Conservation (phyloP, 345 rosid species). For the Rhodamnia argentea region DNA sequence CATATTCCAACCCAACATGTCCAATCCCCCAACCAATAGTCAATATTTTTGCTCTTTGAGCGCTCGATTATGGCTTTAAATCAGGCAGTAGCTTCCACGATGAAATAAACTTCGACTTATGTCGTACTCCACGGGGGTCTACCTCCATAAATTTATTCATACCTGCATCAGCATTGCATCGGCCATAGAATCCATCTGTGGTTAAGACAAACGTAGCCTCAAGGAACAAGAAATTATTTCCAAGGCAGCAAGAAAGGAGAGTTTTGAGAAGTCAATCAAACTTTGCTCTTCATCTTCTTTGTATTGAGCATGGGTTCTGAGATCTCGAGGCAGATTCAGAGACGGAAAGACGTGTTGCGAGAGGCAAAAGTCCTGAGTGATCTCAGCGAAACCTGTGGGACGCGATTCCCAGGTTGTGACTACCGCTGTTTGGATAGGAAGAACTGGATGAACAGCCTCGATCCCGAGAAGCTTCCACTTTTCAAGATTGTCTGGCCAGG, state of each 20-base stretch:
- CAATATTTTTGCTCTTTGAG: background rate
- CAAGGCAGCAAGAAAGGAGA: background rate
- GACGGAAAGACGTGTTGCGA: slow-evolving; percentile 31
- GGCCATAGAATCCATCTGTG: background rate
- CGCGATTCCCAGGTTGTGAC: slow-evolving; percentile 56
- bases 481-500: slow-evolving; percentile 95
- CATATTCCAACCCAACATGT: background rate
- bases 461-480: slow-evolving; percentile 45
- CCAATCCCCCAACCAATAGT: background rate
- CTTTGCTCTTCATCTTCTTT: background rate
- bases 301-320: slow-evolving; percentile 49
- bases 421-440: slow-evolving; percentile 53
- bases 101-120: background rate
- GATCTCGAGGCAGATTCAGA: slow-evolving; percentile 44
- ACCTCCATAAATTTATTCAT: background rate
- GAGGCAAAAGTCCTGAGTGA: slow-evolving; percentile 52
- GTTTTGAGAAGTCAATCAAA: background rate
- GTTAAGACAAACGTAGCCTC: background rate
- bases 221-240: background rate
- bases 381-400: slow-evolving; percentile 27
- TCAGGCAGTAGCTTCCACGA: background rate
- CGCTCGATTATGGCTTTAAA: background rate
- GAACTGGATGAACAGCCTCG: slow-evolving; percentile 65
- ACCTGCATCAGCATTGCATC: background rate
- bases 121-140: background rate